These are phyloP conservation scores for Thelonectria blattea DNA, from an alignment of 2,329 filamentous ascomycete species.

Conservation along the genomic window DNA sequence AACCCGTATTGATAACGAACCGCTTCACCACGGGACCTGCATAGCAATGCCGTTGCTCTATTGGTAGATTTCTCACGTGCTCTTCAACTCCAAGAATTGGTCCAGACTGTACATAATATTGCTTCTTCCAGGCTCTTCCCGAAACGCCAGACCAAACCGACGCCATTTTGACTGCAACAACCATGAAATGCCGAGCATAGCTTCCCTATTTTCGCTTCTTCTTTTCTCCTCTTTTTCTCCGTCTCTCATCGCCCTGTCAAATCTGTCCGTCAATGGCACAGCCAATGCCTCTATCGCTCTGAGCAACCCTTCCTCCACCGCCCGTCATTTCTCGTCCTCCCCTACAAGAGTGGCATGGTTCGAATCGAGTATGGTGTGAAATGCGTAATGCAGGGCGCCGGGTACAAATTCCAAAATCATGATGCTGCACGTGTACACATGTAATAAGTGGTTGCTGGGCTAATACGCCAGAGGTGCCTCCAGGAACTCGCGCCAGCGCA, in stretches of 20 bases:
- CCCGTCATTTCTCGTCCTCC: conserved; percentile 13
- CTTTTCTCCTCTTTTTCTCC: conserved; percentile 15
- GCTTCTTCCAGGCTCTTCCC: conserved; percentile 40
- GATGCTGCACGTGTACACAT: conserved; percentile 33
- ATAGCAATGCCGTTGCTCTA: conserved; percentile 27
- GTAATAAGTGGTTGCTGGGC: conserved; percentile 18
- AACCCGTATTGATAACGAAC: conserved; percentile 9
- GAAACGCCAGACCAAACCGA: conserved; percentile 42
- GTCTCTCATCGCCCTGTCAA: conserved; percentile 3
- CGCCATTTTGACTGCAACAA: conserved; percentile 36
- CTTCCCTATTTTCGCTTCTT: conserved; percentile 8
- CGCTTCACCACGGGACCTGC: conserved; percentile 28
- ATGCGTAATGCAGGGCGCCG: conserved; percentile 31
- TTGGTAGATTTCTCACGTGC: conserved; percentile 30
- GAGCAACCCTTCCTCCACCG: not conserved
- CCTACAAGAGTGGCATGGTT: conserved; percentile 35
- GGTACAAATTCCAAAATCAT: conserved; percentile 34
- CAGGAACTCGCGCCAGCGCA: conserved; percentile 17
- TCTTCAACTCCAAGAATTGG: conserved; percentile 33
- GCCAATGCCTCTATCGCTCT: conserved; percentile 6
- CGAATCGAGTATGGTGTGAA: conserved; percentile 32
- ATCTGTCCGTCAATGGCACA: not conserved
- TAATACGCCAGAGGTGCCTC: conserved; percentile 18
- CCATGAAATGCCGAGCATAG: conserved; percentile 30
- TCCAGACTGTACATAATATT: conserved; percentile 40